phyloP scores from a whole-genome alignment of 208 protist genomes.

The Wallacemonas collosoma region DNA sequence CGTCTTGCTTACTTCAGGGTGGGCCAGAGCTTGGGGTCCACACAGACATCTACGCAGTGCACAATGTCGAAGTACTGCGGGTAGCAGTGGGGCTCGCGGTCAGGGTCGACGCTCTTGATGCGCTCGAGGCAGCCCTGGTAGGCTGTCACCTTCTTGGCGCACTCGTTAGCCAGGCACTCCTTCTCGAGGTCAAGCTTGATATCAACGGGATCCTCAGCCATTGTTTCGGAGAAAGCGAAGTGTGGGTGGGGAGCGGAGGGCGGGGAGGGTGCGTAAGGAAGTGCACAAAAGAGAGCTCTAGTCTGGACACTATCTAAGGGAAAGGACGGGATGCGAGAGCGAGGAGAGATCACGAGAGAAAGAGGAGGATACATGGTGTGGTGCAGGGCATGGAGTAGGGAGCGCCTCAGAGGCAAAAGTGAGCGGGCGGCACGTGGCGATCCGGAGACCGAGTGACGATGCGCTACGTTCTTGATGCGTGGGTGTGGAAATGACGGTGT shows the following conservation, averaged over 20 bases:
- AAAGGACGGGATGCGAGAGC: neutral
- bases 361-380: slow-evolving; percentile 1
- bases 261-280: neutral
- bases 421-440: too few species aligned
- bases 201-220: slow-evolving; percentile 65
- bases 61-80: slow-evolving; percentile 81
- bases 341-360: slow-evolving; percentile 11
- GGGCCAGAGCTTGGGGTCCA: slow-evolving; percentile 78
- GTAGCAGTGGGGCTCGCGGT: slow-evolving; percentile 80
- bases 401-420: too few species aligned
- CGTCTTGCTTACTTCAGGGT: slow-evolving; percentile 59
- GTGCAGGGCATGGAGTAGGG: neutral
- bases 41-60: slow-evolving; percentile 82
- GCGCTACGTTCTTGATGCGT: too few species aligned
- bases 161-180: slow-evolving; percentile 65
- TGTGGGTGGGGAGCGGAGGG: neutral
- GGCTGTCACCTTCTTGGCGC: slow-evolving; percentile 56
- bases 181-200: slow-evolving; percentile 81
- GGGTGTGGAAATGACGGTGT: too few species aligned
- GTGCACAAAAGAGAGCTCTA: too few species aligned
- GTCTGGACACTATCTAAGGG: too few species aligned
- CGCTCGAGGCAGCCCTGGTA: slow-evolving; percentile 81
- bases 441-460: too few species aligned
- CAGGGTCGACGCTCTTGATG: slow-evolving; percentile 59
- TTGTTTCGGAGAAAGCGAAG: slow-evolving; percentile 11